These are phyloP conservation scores for Gremmenia infestans DNA, from an alignment of 2,329 filamentous ascomycete genomes.

Conservation along the genomic window DNA sequence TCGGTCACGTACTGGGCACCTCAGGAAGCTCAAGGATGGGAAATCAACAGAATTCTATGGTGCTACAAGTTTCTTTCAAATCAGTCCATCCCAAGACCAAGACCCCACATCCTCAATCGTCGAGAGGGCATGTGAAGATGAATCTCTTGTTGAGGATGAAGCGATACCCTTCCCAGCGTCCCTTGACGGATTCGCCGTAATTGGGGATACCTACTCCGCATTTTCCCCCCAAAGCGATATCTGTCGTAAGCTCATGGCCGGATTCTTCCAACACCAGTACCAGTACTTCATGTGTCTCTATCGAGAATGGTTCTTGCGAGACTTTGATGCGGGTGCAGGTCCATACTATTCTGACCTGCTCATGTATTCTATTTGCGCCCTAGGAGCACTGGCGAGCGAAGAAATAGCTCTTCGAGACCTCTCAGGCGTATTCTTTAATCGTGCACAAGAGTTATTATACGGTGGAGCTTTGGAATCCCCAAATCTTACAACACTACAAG, in stretches of 20 bases:
- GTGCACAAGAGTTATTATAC: conserved; percentile 40
- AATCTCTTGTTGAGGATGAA: background rate
- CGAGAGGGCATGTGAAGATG: background rate
- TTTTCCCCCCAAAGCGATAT: conserved; percentile 42
- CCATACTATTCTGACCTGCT: conserved; percentile 47
- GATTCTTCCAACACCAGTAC: conserved; percentile 45
- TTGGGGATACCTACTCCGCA: conserved; percentile 10
- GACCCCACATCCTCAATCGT: conserved; percentile 4
- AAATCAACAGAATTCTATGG: conserved; percentile 44
- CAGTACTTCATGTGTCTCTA: conserved; percentile 47
- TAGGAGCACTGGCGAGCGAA: conserved; percentile 43
- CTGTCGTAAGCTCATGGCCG: conserved; percentile 41
- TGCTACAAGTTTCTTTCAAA: conserved; percentile 42
- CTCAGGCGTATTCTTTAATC: conserved; percentile 40
- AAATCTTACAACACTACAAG: conserved; percentile 43
- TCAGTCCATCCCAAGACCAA: conserved; percentile 22
- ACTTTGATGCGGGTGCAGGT: conserved; percentile 42
- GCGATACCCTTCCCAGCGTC: background rate
- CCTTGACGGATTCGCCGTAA: background rate
- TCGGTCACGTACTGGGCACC: conserved; percentile 34
- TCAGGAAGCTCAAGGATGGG: conserved; percentile 35
- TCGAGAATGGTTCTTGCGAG: conserved; percentile 45
- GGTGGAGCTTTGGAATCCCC: conserved; percentile 41
- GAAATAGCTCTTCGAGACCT: conserved; percentile 33
- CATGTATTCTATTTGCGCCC: conserved; percentile 44